Percentiles rank a stretch among this genome's conserved stretches.
Conservation (phyloP, 75 land plant genomes). For the Cupressus sempervirens region DNA sequence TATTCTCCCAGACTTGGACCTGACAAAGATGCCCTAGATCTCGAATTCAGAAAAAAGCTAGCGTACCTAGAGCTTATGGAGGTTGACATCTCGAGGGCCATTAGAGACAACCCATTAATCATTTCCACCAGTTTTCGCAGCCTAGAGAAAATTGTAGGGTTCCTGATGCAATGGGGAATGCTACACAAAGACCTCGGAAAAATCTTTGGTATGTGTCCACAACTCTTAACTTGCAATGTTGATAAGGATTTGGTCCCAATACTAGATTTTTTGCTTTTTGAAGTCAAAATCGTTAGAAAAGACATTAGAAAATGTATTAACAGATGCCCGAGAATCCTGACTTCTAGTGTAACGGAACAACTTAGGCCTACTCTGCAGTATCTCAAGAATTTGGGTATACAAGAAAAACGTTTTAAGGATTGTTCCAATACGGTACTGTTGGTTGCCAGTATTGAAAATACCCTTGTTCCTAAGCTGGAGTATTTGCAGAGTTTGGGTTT, state of each 20-base stretch:
- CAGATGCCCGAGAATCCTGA: constrained; percentile 69
- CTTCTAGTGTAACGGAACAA: constrained; percentile 53
- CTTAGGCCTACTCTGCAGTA: constrained; percentile 67
- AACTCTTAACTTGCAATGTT: constrained; percentile 47
- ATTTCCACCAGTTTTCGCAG: constrained; percentile 37
- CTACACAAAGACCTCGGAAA: constrained; percentile 45
- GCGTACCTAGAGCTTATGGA: constrained; percentile 53
- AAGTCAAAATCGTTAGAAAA: constrained; percentile 40
- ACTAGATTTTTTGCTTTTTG: constrained; percentile 46
- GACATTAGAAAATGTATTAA: constrained; percentile 47
- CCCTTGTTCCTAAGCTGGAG: constrained; percentile 68
- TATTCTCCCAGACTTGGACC: not conserved
- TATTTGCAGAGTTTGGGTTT: constrained; percentile 49
- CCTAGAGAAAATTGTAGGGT: constrained; percentile 49
- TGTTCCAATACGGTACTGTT: constrained; percentile 54
- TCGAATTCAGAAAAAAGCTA: not conserved
- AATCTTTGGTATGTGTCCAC: constrained; percentile 63
- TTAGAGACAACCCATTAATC: constrained; percentile 50
- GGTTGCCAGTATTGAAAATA: constrained; percentile 61
- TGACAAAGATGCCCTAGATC: not conserved
- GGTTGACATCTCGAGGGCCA: constrained; percentile 45
- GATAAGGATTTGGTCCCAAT: constrained; percentile 46
- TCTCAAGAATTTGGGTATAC: constrained; percentile 58
- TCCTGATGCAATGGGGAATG: constrained; percentile 55
- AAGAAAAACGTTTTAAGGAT: constrained; percentile 13